Evolutionary conservation across 1,284 basidiomycete species (phyloP).

Genomic region (Ustilago tritici): DNA sequence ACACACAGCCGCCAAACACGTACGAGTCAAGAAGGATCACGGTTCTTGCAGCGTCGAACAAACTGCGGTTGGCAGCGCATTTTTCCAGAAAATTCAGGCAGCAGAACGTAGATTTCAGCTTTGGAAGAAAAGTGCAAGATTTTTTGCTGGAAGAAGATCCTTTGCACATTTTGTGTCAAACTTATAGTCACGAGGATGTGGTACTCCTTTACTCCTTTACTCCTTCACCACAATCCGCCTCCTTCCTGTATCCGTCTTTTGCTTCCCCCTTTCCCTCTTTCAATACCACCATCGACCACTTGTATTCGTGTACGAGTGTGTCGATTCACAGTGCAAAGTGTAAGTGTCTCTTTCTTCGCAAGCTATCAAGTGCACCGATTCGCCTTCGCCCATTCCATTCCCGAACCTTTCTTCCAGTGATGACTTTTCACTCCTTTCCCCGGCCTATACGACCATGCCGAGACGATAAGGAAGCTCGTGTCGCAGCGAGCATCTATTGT

Average conservation of each 20-base stretch:
- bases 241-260: neutral
- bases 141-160: slow-evolving; percentile 13
- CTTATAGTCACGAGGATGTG: slow-evolving; percentile 12
- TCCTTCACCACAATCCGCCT: slow-evolving; percentile 1
- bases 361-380: neutral
- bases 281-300: slow-evolving; percentile 35
- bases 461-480: slow-evolving; percentile 68
- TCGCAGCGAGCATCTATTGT: slow-evolving; percentile 62
- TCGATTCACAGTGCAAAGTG: slow-evolving; percentile 35
- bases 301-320: slow-evolving; percentile 31
- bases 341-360: slow-evolving; percentile 22
- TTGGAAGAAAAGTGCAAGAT: slow-evolving; percentile 2
- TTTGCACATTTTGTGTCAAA: slow-evolving; percentile 7
- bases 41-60: neutral
- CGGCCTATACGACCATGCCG: slow-evolving; percentile 70
- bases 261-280: neutral
- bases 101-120: slow-evolving; percentile 12
- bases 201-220: neutral
- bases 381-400: slow-evolving; percentile 1
- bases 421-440: slow-evolving; percentile 68
- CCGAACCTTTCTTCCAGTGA: slow-evolving; percentile 36
- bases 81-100: slow-evolving; percentile 18
- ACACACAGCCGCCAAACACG: neutral
- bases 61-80: slow-evolving; percentile 22
- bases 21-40: slow-evolving; percentile 11